Percentiles rank a stretch among this genome's conserved stretches.
Conservation (phyloP, 352 stramenopile genomes). For the Globisporangium apiculatum region DNA sequence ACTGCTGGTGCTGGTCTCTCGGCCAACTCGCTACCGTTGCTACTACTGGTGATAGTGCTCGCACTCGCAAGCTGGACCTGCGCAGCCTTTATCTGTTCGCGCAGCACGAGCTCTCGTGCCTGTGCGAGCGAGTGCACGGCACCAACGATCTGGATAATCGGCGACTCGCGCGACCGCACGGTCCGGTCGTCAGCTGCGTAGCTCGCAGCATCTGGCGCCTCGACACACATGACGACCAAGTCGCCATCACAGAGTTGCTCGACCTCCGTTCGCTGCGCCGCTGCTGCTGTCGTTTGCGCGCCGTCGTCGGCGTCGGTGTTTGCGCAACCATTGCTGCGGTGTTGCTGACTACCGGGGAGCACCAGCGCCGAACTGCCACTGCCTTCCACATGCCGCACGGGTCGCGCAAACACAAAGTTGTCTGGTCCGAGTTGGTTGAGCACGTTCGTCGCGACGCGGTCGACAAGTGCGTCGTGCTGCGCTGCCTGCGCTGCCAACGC, state of each 20-base stretch:
- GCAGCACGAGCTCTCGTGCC: constrained; percentile 13
- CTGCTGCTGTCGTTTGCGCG: too few relatives aligned
- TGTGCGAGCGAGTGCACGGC: constrained; percentile 5
- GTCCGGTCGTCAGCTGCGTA: neutral
- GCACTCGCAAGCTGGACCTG: neutral
- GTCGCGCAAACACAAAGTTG: constrained; percentile 66
- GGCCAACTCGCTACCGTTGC: neutral
- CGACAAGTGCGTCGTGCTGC: constrained; percentile 6
- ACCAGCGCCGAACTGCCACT: neutral
- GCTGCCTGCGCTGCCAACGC: neutral
- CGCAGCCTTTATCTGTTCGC: constrained; percentile 1
- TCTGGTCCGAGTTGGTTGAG: constrained; percentile 53
- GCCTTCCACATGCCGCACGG: constrained; percentile 3
- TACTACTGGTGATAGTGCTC: neutral
- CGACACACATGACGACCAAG: constrained; percentile 25
- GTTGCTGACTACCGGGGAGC: neutral
- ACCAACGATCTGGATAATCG: constrained; percentile 24
- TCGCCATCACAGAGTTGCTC: constrained; percentile 21
- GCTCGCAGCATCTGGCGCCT: neutral
- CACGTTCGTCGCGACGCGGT: constrained; percentile 15
- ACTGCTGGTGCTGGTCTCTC: neutral
- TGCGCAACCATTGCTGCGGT: neutral
- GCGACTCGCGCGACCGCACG: constrained; percentile 12
- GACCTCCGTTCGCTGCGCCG: neutral
- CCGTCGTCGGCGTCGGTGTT: neutral